phyloP scores from a whole-genome alignment of 176 grass and related monocot genomes.

The Eragrostis nindensis region DNA sequence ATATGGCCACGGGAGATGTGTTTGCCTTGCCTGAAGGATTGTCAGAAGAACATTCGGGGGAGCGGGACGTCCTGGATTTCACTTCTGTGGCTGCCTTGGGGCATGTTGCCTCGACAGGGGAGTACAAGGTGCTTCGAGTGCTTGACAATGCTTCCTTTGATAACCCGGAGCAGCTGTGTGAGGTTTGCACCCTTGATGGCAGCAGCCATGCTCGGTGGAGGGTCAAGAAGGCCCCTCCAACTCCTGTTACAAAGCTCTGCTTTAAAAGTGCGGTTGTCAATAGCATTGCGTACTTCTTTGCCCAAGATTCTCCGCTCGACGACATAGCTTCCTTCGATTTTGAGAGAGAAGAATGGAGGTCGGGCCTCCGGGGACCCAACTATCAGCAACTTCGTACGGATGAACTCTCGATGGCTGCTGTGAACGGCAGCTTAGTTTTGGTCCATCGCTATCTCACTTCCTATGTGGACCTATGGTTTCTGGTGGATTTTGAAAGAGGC shows the following conservation, averaged over 20 bases:
- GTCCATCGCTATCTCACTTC: background rate
- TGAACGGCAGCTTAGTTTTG: background rate
- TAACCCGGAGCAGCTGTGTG: background rate
- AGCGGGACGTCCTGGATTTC: background rate
- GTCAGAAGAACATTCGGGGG: background rate
- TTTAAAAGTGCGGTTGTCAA: slow-evolving; percentile 7
- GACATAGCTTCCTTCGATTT: slow-evolving; percentile 19
- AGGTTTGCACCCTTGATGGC: background rate
- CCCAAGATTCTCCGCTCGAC: background rate
- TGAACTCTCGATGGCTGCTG: background rate
- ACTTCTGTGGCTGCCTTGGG: background rate
- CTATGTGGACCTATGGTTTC: background rate
- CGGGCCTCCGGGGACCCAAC: background rate
- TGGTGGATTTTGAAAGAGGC: background rate
- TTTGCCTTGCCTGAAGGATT: background rate
- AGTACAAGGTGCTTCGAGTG: background rate
- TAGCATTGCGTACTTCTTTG: slow-evolving; percentile 16
- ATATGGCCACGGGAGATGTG: background rate
- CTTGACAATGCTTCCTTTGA: background rate
- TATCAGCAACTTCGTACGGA: background rate
- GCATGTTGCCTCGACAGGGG: background rate
- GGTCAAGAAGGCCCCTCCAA: background rate
- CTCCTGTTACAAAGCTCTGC: background rate
- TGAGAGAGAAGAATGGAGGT: slow-evolving; percentile 29
- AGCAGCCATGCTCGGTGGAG: background rate